phyloP scores from a whole-genome alignment of 495 filamentous ascomycete genomes.

The Podospora didyma region DNA sequence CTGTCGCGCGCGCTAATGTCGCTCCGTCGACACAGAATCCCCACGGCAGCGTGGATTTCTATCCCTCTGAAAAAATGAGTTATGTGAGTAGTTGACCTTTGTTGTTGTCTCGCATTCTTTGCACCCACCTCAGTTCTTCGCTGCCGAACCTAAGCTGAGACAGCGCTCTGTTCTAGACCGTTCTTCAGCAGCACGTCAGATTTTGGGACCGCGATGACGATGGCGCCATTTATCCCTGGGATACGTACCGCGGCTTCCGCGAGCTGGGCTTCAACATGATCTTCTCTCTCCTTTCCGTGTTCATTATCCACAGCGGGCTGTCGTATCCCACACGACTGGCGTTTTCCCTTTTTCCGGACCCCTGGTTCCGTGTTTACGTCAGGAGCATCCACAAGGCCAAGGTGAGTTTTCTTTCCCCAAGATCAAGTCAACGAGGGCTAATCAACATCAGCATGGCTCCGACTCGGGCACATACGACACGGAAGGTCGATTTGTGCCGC shows the following conservation, averaged over 20 bases:
- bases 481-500: conserved; percentile 52
- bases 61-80: not conserved
- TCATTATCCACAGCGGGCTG: conserved; percentile 48
- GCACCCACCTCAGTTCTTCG: no score
- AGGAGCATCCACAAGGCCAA: conserved; percentile 50
- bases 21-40: conserved; percentile 29
- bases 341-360: conserved; percentile 39
- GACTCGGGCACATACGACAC: conserved; percentile 49
- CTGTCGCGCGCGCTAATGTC: conserved; percentile 33
- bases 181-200: conserved; percentile 51
- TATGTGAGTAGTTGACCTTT: conserved; percentile 3
- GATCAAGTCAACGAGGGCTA: no score
- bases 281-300: conserved; percentile 38
- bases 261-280: conserved; percentile 47
- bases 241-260: conserved; percentile 52
- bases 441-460: conserved; percentile 48
- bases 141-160: not conserved
- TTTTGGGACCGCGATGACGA: conserved; percentile 48
- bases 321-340: conserved; percentile 46
- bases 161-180: conserved; percentile 18
- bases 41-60: conserved; percentile 22
- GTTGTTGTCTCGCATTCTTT: no score
- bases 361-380: conserved; percentile 46
- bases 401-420: not conserved
- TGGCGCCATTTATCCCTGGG: conserved; percentile 47